Evolutionary conservation across 129 eudicot genomes (phyloP).

Genomic region (Flaveria ramosissima): DNA sequence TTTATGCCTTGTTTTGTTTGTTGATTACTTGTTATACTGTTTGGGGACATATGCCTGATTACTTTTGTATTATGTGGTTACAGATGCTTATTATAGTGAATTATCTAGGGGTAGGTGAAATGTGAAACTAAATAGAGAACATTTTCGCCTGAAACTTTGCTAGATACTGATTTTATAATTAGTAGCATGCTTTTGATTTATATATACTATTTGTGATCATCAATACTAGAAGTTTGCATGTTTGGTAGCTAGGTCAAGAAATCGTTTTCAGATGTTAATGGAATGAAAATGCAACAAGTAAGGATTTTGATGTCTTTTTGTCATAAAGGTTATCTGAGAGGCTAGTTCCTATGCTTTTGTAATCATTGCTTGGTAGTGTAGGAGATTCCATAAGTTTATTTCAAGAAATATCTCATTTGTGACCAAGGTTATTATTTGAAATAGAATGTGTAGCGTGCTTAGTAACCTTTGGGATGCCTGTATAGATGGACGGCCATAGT

Average conservation of each 20-base stretch:
- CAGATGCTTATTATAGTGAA: neutral
- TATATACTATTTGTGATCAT: neutral
- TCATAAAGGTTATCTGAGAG: slow-evolving; percentile 17
- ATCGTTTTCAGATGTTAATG: neutral
- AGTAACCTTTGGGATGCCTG: neutral
- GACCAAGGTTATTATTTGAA: neutral
- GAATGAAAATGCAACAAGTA: neutral
- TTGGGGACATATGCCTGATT: neutral
- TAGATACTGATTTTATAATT: neutral
- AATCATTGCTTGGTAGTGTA: neutral
- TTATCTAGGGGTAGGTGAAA: slow-evolving; percentile 12
- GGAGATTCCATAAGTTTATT: neutral
- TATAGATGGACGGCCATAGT: neutral
- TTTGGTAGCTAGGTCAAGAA: slow-evolving; percentile 4
- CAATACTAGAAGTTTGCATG: neutral
- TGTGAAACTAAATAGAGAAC: neutral
- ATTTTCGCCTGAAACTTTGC: neutral
- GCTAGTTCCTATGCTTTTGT: slow-evolving; percentile 9
- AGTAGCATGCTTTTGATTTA: neutral
- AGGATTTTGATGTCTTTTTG: neutral
- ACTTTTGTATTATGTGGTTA: neutral
- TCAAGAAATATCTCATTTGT: neutral
- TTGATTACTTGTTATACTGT: slow-evolving; percentile 1
- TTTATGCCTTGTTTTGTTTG: neutral
- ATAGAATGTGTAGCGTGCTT: neutral